A percentile compares a stretch with the other conserved stretches of the same genome.
phyloP scores from a whole-genome alignment of 192 early-diverging fungal genomes.

The Coemansia sp. region DNA sequence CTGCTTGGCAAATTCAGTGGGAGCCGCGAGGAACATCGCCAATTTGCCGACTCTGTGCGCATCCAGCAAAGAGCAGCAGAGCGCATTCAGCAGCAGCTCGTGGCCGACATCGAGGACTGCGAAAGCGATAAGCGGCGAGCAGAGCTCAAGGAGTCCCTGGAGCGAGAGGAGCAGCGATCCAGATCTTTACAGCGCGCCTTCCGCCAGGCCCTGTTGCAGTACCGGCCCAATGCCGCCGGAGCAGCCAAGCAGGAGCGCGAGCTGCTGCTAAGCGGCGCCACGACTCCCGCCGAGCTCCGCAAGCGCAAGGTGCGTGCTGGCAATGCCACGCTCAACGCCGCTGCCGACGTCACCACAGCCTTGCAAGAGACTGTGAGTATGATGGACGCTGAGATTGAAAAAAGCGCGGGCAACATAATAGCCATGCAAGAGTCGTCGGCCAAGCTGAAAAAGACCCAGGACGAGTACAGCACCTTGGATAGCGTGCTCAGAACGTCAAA shows the following conservation, averaged over 20 bases:
- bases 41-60: constrained; percentile 43
- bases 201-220: constrained; percentile 34
- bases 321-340: constrained; percentile 32
- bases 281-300: constrained; percentile 49
- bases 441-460: constrained; percentile 26
- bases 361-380: constrained; percentile 54
- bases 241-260: constrained; percentile 35
- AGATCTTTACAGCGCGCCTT: constrained; percentile 25
- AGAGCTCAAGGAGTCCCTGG: neutral
- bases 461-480: constrained; percentile 37
- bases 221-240: constrained; percentile 19
- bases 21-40: constrained; percentile 33
- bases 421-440: constrained; percentile 46
- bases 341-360: constrained; percentile 49
- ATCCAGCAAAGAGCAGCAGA: constrained; percentile 45
- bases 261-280: constrained; percentile 40
- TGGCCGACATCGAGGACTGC: constrained; percentile 3
- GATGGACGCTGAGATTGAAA: constrained; percentile 56
- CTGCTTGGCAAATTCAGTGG: constrained; percentile 40
- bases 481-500: constrained; percentile 39
- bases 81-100: constrained; percentile 28
- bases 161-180: neutral
- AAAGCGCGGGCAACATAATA: constrained; percentile 43
- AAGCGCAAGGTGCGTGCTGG: constrained; percentile 39
- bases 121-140: neutral